A percentile compares a stretch with the other conserved stretches of the same genome.
Evolutionary conservation across 108 stramenopile species (phyloP).

Genomic region (Parietichytrium sp.): DNA sequence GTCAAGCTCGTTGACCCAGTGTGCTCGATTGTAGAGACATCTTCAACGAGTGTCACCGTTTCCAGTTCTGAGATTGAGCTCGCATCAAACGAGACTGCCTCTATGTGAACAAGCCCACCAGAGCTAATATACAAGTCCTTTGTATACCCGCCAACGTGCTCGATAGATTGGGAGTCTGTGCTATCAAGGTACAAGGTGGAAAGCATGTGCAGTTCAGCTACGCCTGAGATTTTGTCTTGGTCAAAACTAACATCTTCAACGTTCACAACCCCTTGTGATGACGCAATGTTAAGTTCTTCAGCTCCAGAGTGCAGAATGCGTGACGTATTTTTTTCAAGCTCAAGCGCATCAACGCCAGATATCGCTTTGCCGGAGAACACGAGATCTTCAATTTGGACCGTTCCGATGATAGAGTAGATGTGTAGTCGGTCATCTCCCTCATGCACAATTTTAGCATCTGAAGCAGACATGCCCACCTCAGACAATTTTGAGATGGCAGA

Average conservation of each 20-base stretch:
- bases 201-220: not conserved
- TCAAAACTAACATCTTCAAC: conserved; percentile 9
- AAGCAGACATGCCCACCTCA: not conserved
- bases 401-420: not conserved
- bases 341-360: not conserved
- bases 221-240: not conserved
- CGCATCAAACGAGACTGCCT: not conserved
- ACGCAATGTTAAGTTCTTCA: not conserved
- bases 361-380: not conserved
- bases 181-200: not conserved
- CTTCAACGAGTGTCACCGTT: no score
- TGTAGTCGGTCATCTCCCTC: not conserved
- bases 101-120: not conserved
- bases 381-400: not conserved
- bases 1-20: no score
- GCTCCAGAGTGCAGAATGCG: not conserved
- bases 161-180: not conserved
- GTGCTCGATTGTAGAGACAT: no score
- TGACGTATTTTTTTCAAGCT: not conserved
- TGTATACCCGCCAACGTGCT: not conserved
- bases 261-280: not conserved
- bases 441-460: not conserved
- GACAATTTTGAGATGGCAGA: not conserved
- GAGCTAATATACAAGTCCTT: not conserved
- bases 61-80: no score